Evolutionary conservation across 2,329 filamentous ascomycete species (phyloP).

Genomic region (Magnaporthales sp.): DNA sequence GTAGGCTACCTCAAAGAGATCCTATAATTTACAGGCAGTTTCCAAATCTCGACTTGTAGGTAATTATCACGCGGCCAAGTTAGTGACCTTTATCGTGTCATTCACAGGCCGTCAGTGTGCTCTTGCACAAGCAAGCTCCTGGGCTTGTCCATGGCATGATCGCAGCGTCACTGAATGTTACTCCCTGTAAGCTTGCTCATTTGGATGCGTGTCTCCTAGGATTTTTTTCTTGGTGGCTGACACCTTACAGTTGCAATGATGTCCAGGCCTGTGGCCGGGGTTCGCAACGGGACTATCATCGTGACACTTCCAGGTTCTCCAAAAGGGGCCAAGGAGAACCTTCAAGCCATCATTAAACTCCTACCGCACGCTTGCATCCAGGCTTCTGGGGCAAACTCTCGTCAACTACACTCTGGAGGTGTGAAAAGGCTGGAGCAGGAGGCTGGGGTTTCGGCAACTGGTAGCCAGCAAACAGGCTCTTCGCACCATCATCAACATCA

Average conservation of each 20-base stretch:
- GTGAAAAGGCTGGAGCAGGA: conserved; percentile 77
- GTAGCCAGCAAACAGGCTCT: conserved; percentile 29
- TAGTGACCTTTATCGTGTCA: not conserved
- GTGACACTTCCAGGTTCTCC: conserved; percentile 89
- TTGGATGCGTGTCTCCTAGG: not conserved
- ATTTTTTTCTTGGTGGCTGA: not conserved
- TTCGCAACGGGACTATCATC: conserved; percentile 72
- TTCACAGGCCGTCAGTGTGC: conserved; percentile 55
- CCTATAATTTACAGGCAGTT: conserved; percentile 32
- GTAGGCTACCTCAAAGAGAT: not conserved
- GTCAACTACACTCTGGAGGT: conserved; percentile 70
- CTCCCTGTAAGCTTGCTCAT: conserved; percentile 61
- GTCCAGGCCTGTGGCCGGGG: conserved; percentile 86
- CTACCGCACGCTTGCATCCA: conserved; percentile 92
- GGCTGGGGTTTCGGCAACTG: conserved; percentile 49
- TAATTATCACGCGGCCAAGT: conserved; percentile 21
- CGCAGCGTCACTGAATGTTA: conserved; percentile 71
- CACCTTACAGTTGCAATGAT: conserved; percentile 76
- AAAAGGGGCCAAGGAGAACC: conserved; percentile 89
- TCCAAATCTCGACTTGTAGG: conserved; percentile 8
- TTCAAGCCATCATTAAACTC: conserved; percentile 81
- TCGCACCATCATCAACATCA: conserved; percentile 43
- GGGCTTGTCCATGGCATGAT: conserved; percentile 96
- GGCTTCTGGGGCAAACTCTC: conserved; percentile 74
- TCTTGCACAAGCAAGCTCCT: conserved; percentile 79